Evolutionary conservation across 2,329 filamentous ascomycete species (phyloP).

Genomic region (Aureobasidium leucospermi): DNA sequence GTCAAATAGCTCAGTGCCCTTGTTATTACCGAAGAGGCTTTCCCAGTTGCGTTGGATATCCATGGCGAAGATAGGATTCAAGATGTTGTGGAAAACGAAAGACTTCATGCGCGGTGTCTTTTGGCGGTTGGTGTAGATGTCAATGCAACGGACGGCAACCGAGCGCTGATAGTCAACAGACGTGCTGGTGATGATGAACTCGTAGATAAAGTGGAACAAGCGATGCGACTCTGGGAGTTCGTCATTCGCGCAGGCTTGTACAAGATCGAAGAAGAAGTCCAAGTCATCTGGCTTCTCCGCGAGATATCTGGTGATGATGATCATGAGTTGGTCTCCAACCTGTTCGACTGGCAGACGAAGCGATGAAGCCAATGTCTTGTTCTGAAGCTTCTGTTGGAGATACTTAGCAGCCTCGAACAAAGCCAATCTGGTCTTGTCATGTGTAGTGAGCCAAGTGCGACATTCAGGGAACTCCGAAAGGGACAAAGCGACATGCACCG

Average conservation of each 20-base stretch:
- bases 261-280: conserved; percentile 77
- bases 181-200: conserved; percentile 72
- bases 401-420: conserved; percentile 64
- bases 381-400: conserved; percentile 65
- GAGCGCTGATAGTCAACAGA: conserved; percentile 81
- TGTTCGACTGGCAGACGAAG: conserved; percentile 83
- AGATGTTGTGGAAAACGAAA: conserved; percentile 82
- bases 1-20: conserved; percentile 70
- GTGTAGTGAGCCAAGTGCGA: conserved; percentile 57
- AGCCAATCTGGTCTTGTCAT: conserved; percentile 51
- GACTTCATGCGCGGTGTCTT: conserved; percentile 86
- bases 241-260: conserved; percentile 76
- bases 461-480: conserved; percentile 61
- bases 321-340: conserved; percentile 79
- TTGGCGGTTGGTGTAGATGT: conserved; percentile 71
- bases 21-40: conserved; percentile 41
- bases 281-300: conserved; percentile 53
- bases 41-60: conserved; percentile 83
- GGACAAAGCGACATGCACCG: conserved; percentile 76
- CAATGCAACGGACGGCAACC: conserved; percentile 76
- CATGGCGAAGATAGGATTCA: conserved; percentile 95
- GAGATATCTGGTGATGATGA: conserved; percentile 74
- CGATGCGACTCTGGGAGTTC: conserved; percentile 71
- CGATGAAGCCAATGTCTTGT: conserved; percentile 59
- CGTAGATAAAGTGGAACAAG: conserved; percentile 77